Evolutionary conservation across 169 alveolate genomes (phyloP).

Genomic region (Plasmodium billcollinsi): DNA sequence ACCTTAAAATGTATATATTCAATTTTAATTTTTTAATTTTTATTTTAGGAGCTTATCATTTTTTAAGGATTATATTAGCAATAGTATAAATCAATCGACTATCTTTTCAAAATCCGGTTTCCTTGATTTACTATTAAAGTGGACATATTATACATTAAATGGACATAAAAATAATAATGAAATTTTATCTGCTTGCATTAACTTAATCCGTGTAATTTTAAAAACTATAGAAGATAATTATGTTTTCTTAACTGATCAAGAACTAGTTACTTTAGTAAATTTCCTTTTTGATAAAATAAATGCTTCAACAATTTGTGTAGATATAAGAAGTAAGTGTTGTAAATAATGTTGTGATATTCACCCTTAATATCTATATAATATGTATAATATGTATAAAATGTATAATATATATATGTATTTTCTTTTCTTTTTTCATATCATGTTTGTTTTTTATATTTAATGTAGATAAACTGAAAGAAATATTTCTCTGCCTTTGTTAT

Average conservation of each 20-base stretch:
- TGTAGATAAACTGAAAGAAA: constrained; percentile 49
- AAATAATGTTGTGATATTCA: neutral
- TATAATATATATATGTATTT: no score
- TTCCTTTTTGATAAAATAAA: constrained; percentile 47
- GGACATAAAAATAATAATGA: constrained; percentile 44
- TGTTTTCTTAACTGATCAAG: constrained; percentile 40
- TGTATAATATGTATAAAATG: no score
- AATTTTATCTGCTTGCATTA: constrained; percentile 13
- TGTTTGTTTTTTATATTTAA: neutral
- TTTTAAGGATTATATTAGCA: constrained; percentile 63
- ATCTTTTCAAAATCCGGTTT: constrained; percentile 55
- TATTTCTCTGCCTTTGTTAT: constrained; percentile 56
- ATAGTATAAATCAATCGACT: constrained; percentile 53
- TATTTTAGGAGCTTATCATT: constrained; percentile 42
- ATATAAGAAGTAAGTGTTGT: constrained; percentile 28
- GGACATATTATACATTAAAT: constrained; percentile 43
- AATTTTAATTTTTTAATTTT: neutral
- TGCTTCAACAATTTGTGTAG: constrained; percentile 14
- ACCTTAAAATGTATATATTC: neutral
- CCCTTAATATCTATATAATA: no score
- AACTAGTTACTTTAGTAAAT: constrained; percentile 27
- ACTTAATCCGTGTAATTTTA: constrained; percentile 42
- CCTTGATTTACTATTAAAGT: constrained; percentile 50
- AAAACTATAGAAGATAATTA: constrained; percentile 71
- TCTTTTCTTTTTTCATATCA: neutral